phyloP scores from a whole-genome alignment of 2,329 filamentous ascomycete species.

The Chlorencoelia australis region DNA sequence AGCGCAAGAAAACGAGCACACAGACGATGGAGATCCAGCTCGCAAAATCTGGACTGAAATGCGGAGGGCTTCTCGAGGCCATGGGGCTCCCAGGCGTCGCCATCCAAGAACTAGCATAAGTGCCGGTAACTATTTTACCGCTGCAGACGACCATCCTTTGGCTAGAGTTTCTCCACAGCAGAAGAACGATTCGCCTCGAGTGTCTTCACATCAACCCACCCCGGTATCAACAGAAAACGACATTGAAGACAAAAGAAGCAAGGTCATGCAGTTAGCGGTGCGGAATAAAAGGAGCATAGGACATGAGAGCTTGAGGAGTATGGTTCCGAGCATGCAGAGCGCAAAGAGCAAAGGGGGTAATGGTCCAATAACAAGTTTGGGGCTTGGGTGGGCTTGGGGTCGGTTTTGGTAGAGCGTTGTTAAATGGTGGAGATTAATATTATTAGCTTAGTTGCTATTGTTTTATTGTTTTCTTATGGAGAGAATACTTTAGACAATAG shows the following conservation, averaged over 20 bases:
- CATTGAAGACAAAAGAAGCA: conserved; percentile 8
- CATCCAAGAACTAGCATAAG: conserved; percentile 15
- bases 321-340: conserved; percentile 15
- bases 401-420: too few relatives aligned
- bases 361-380: too few relatives aligned
- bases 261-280: conserved; percentile 14
- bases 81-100: conserved; percentile 8
- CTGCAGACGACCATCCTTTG: conserved; percentile 1
- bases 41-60: conserved; percentile 27
- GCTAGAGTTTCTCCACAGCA: not conserved
- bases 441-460: too few relatives aligned
- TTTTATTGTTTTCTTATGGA: too few relatives aligned
- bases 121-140: conserved; percentile 16
- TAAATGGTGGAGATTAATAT: too few relatives aligned
- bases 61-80: conserved; percentile 21
- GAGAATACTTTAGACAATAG: too few relatives aligned
- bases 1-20: too few relatives aligned
- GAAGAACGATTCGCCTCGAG: conserved; percentile 9
- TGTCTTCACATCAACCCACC: conserved; percentile 8
- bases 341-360: conserved; percentile 6
- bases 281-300: conserved; percentile 19
- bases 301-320: conserved; percentile 16
- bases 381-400: too few relatives aligned
- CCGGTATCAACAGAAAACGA: not conserved
- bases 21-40: conserved; percentile 24